Percentiles rank a stretch among this genome's conserved stretches.
These are phyloP conservation scores for Pichia kudriavzevii DNA, from an alignment of 1,139 yeast genomes.

Conservation along the genomic window DNA sequence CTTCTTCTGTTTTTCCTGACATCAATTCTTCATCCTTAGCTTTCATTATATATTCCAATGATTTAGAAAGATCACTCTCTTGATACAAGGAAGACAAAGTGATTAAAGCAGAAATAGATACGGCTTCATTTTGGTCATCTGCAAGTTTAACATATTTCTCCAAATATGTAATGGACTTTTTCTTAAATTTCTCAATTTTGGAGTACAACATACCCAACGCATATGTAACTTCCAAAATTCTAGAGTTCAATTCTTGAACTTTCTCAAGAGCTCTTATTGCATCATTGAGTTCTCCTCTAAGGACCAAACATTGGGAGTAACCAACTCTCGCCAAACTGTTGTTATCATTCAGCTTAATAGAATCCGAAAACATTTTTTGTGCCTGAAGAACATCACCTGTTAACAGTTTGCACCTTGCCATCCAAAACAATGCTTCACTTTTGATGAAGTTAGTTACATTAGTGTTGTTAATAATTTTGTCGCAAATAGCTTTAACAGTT, in stretches of 20 bases:
- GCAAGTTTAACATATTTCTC: slow-evolving; percentile 68
- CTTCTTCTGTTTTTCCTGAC: slow-evolving; percentile 34
- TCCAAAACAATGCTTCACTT: slow-evolving; percentile 83
- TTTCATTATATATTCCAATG: slow-evolving; percentile 48
- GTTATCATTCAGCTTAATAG: slow-evolving; percentile 54
- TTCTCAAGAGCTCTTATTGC: slow-evolving; percentile 81
- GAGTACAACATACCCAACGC: slow-evolving; percentile 71
- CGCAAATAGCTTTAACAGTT: slow-evolving; percentile 49
- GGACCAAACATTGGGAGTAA: slow-evolving; percentile 76
- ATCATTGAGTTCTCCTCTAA: slow-evolving; percentile 70
- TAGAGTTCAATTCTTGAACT: slow-evolving; percentile 58
- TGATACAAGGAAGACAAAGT: slow-evolving; percentile 66
- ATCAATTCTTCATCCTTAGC: slow-evolving; percentile 43
- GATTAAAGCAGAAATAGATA: slow-evolving; percentile 61
- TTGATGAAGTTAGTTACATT: slow-evolving; percentile 36
- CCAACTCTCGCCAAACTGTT: slow-evolving; percentile 72
- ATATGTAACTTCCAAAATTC: slow-evolving; percentile 67
- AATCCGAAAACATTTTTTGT: slow-evolving; percentile 63
- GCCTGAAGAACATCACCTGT: slow-evolving; percentile 54
- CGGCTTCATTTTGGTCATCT: slow-evolving; percentile 50
- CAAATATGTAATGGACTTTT: slow-evolving; percentile 55
- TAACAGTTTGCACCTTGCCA: slow-evolving; percentile 67
- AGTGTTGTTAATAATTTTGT: slow-evolving; percentile 39
- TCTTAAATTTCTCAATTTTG: slow-evolving; percentile 23
- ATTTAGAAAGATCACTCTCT: slow-evolving; percentile 47